A percentile compares a stretch with the other conserved stretches of the same genome.
Conservation (phyloP, 73 alveolate genomes). For the Halteria grandinella region DNA sequence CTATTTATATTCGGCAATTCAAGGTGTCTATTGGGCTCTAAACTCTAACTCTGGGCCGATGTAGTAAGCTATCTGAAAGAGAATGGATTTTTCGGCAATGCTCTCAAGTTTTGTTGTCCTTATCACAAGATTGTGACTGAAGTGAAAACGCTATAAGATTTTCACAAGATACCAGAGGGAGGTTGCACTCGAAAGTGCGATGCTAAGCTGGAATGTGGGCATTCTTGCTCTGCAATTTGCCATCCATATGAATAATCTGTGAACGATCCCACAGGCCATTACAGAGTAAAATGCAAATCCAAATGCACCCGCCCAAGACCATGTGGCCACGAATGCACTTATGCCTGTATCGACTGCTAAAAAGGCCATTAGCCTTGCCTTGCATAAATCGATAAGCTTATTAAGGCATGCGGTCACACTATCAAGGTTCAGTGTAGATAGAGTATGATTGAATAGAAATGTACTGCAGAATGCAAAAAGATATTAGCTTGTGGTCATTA, state of each 20-base stretch:
- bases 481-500: constrained; percentile 61
- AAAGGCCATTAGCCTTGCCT: neutral
- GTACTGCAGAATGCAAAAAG: neutral
- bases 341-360: neutral
- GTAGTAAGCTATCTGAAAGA: neutral
- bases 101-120: constrained; percentile 42
- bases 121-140: constrained; percentile 49
- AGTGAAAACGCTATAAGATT: constrained; percentile 50
- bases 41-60: constrained; percentile 48
- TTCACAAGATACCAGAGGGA: constrained; percentile 76
- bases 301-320: constrained; percentile 47
- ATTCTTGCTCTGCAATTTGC: constrained; percentile 64
- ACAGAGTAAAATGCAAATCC: constrained; percentile 6
- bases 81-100: neutral
- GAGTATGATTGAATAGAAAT: neutral
- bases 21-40: constrained; percentile 57
- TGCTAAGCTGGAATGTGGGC: constrained; percentile 65
- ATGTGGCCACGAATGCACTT: constrained; percentile 47
- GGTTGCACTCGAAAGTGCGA: constrained; percentile 69
- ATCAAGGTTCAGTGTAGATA: neutral
- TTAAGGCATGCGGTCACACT: too few relatives aligned
- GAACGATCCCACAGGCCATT: neutral
- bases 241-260: constrained; percentile 28
- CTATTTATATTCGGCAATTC: constrained; percentile 87
- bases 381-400: too few relatives aligned